Evolutionary conservation across 495 filamentous ascomycete genomes (phyloP).

Genomic region (Geopyxis carbonaria): DNA sequence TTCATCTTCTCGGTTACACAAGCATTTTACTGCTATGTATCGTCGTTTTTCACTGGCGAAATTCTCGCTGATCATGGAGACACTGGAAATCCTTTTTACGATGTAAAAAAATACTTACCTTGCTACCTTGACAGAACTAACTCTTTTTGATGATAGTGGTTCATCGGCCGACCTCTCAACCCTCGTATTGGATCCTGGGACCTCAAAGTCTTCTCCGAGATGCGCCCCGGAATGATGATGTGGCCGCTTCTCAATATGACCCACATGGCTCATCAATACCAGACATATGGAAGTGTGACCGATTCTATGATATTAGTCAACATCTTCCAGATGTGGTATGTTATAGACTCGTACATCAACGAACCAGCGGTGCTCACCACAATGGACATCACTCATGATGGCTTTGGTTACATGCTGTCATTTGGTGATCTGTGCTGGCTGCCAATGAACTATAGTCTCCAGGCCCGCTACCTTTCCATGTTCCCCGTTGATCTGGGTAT

Average conservation of each 20-base stretch:
- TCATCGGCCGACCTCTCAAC: slow-evolving; percentile 93
- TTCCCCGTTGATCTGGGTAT: slow-evolving; percentile 64
- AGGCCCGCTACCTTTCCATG: slow-evolving; percentile 71
- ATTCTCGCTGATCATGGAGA: slow-evolving; percentile 67
- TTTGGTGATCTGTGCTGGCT: slow-evolving; percentile 93
- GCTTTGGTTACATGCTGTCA: slow-evolving; percentile 91
- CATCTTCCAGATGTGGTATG: slow-evolving; percentile 63
- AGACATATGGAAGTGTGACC: slow-evolving; percentile 60
- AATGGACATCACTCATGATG: slow-evolving; percentile 89
- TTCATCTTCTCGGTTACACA: slow-evolving; percentile 52
- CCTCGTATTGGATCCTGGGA: slow-evolving; percentile 76
- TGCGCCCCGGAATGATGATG: slow-evolving; percentile 77
- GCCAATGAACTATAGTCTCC: slow-evolving; percentile 74
- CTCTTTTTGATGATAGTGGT: slow-evolving; percentile 37
- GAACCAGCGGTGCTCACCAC: slow-evolving; percentile 86
- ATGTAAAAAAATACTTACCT: slow-evolving; percentile 25
- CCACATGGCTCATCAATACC: slow-evolving; percentile 77
- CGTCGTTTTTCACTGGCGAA: slow-evolving; percentile 58
- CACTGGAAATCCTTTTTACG: slow-evolving; percentile 75
- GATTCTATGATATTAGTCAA: slow-evolving; percentile 77
- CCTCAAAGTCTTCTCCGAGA: slow-evolving; percentile 78
- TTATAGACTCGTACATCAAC: slow-evolving; percentile 75
- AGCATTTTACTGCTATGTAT: slow-evolving; percentile 59
- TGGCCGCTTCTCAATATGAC: slow-evolving; percentile 80
- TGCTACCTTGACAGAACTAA: background rate